phyloP scores from a whole-genome alignment of 2,329 filamentous ascomycete species.

The Fusarium incarnatum region DNA sequence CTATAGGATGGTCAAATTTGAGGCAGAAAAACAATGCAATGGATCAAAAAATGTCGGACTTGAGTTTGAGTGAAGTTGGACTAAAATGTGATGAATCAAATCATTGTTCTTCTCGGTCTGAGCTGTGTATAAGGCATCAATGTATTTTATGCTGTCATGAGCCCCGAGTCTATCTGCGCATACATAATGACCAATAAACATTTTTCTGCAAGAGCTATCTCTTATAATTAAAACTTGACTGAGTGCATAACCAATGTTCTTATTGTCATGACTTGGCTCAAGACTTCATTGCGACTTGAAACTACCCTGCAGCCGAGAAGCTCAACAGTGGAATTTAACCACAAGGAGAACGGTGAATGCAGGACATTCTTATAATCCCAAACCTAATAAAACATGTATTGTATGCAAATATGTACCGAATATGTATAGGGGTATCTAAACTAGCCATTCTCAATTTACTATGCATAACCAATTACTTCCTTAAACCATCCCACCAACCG shows the following conservation, averaged over 20 bases:
- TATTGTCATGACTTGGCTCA: neutral
- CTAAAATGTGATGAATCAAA: fast-evolving
- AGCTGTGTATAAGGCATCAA: neutral
- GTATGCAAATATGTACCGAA: slow-evolving; percentile 13
- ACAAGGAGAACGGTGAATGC: fast-evolving
- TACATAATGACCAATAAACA: too few relatives aligned
- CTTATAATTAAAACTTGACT: fast-evolving
- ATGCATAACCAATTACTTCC: neutral
- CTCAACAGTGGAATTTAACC: neutral
- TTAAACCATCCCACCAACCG: neutral
- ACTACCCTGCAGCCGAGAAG: neutral
- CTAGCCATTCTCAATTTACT: slow-evolving; percentile 16
- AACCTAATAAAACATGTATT: neutral
- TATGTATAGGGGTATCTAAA: slow-evolving; percentile 32
- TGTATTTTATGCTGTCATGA: neutral
- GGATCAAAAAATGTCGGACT: neutral
- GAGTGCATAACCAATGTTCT: neutral
- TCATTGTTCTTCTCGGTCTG: neutral
- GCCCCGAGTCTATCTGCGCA: neutral
- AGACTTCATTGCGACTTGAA: neutral
- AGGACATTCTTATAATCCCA: neutral
- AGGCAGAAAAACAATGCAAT: neutral
- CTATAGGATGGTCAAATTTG: neutral
- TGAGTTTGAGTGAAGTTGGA: neutral
- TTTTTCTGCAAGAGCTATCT: neutral